Evolutionary conservation across 805 yeast species (phyloP).

Genomic region (Suhomyces tanzawaensis): DNA sequence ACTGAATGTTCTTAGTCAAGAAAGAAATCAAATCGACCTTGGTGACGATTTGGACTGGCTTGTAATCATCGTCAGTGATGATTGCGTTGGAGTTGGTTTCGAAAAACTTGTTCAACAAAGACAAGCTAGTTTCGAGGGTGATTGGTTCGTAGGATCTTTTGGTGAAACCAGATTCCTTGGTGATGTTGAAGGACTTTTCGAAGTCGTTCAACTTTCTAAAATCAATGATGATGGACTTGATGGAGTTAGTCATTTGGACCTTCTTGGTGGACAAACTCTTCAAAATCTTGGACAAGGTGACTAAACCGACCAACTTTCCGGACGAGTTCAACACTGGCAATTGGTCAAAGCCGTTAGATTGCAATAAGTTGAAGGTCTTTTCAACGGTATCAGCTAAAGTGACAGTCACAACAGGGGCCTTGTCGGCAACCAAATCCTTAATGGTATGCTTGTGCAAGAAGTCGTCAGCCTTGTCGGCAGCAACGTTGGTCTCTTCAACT

Average conservation of each 20-base stretch:
- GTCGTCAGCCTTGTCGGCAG: conserved; percentile 42
- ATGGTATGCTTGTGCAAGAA: conserved; percentile 48
- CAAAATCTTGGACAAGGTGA: conserved; percentile 71
- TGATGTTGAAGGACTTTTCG: conserved; percentile 61
- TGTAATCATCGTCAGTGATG: conserved; percentile 67
- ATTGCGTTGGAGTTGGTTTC: conserved; percentile 84
- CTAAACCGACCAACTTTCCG: conserved; percentile 69
- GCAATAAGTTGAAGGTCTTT: conserved; percentile 66
- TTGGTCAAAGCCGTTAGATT: conserved; percentile 79
- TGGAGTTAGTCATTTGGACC: conserved; percentile 53
- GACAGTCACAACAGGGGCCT: conserved; percentile 80
- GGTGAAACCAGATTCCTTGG: conserved; percentile 52
- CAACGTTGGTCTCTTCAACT: conserved; percentile 42
- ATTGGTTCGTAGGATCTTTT: conserved; percentile 67
- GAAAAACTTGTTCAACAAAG: conserved; percentile 71
- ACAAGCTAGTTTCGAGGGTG: conserved; percentile 61
- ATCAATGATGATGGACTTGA: conserved; percentile 63
- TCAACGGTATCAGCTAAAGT: conserved; percentile 56
- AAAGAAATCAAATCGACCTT: conserved; percentile 76
- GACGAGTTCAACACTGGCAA: conserved; percentile 66
- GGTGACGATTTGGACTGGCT: conserved; percentile 81
- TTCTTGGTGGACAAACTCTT: conserved; percentile 63
- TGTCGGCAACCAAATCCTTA: conserved; percentile 55
- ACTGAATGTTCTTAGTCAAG: conserved; percentile 36
- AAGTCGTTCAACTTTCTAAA: conserved; percentile 70